These are phyloP conservation scores for Pichia sp. DNA, from an alignment of 1,139 yeast genomes.

Conservation along the genomic window DNA sequence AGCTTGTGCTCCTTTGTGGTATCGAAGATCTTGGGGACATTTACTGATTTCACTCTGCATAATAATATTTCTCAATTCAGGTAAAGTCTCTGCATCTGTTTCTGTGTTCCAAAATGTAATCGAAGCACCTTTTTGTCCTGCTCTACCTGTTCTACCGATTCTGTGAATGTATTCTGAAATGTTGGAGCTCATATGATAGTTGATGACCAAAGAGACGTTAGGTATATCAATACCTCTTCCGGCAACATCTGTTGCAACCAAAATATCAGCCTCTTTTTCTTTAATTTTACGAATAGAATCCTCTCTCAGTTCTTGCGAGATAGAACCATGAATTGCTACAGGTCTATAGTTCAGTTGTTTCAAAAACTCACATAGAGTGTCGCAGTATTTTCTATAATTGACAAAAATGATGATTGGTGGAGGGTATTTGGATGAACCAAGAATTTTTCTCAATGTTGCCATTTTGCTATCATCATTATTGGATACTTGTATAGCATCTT, in stretches of 20 bases:
- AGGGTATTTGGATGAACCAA: conserved; percentile 24
- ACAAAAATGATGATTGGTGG: conserved; percentile 76
- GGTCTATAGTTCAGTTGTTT: conserved; percentile 36
- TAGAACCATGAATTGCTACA: conserved; percentile 77
- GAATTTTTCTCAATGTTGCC: conserved; percentile 27
- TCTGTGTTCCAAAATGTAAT: conserved; percentile 53
- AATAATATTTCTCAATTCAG: conserved; percentile 44
- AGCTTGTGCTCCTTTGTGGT: conserved; percentile 25
- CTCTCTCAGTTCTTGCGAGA: conserved; percentile 83
- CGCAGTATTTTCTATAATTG: conserved; percentile 69
- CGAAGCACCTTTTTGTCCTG: conserved; percentile 74
- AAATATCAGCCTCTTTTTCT: conserved; percentile 48
- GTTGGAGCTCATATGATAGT: conserved; percentile 71
- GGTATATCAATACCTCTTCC: conserved; percentile 95
- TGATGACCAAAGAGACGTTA: conserved; percentile 74
- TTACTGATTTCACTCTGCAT: conserved; percentile 37
- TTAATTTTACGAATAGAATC: conserved; percentile 60
- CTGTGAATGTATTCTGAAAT: conserved; percentile 87
- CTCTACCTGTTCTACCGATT: conserved; percentile 95
- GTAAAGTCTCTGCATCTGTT: conserved; percentile 46
- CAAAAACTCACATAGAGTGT: conserved; percentile 47
- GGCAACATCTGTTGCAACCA: conserved; percentile 93
- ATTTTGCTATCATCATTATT: conserved; percentile 31
- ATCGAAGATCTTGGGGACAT: conserved; percentile 44
- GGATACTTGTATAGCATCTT: conserved; percentile 49